A percentile compares a stretch with the other conserved stretches of the same genome.
These are phyloP conservation scores for Auricularia sp. DNA, from an alignment of 768 basidiomycete species.

Conservation along the genomic window DNA sequence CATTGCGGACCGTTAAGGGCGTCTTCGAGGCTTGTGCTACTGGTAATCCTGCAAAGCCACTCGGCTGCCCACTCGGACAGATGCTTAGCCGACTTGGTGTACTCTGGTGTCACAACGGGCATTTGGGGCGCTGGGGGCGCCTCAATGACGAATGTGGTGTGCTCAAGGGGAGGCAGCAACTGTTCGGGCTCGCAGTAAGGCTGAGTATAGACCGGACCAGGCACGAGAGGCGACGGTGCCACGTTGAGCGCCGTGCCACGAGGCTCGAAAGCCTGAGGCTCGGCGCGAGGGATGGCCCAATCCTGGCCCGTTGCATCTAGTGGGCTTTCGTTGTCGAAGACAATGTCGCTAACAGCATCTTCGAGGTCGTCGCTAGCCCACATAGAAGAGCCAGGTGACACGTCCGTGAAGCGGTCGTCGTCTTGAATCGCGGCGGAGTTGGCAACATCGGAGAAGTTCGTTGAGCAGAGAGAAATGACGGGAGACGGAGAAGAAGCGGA, in stretches of 20 bases:
- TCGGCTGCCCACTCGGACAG: constrained; percentile 70
- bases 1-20: constrained; percentile 21
- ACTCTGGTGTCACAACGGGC: constrained; percentile 16
- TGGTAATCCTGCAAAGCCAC: constrained; percentile 77
- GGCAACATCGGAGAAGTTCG: background rate
- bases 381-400: background rate
- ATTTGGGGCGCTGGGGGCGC: background rate
- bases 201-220: no score
- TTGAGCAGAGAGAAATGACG: background rate
- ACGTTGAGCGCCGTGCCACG: background rate
- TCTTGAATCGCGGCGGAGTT: background rate
- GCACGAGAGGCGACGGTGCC: background rate
- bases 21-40: constrained; percentile 50
- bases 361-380: background rate
- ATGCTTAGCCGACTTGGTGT: constrained; percentile 67
- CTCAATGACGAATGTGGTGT: background rate
- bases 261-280: background rate
- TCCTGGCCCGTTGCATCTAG: background rate
- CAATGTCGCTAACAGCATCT: background rate
- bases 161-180: background rate
- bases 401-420: background rate
- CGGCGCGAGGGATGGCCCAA: background rate
- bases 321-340: background rate
- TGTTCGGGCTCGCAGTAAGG: background rate
- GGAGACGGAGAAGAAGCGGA: background rate